Evolutionary conservation across 225 moss, liverwort and hornwort species (phyloP).

Genomic region (Polytrichum formosum): DNA sequence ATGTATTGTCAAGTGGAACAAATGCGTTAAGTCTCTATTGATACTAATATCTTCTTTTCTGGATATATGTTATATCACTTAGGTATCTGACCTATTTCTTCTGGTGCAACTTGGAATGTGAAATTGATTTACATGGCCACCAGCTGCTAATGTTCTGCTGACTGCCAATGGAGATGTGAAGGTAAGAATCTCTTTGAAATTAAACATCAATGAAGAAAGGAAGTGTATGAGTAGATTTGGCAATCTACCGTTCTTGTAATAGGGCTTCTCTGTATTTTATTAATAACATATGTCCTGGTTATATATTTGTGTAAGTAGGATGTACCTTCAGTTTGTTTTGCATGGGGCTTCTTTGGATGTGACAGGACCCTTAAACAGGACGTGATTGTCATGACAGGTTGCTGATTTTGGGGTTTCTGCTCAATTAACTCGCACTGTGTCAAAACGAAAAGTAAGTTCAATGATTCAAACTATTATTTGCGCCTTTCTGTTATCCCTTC

Average conservation of each 20-base stretch:
- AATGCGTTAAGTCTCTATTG: no score
- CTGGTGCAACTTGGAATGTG: no score
- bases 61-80: neutral
- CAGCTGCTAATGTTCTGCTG: slow-evolving; percentile 93
- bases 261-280: no score
- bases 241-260: no score
- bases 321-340: slow-evolving; percentile 8
- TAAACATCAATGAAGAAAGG: no score
- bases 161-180: slow-evolving; percentile 98
- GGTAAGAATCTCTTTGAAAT: slow-evolving; percentile 33
- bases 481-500: neutral
- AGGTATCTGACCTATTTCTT: no score
- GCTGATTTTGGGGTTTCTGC: slow-evolving; percentile 99
- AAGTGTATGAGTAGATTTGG: no score
- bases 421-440: slow-evolving; percentile 90
- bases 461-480: neutral
- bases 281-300: no score
- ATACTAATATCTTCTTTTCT: neutral
- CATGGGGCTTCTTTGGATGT: neutral
- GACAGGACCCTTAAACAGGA: no score
- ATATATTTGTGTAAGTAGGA: no score
- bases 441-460: slow-evolving; percentile 78
- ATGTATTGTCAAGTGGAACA: no score
- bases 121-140: no score
- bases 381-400: slow-evolving; percentile 49